Evolutionary conservation across 2,329 filamentous ascomycete genomes (phyloP), one percentile per base, ranked within the genome.

Genomic region (Graphilbum ipis-grandicollis): DNA sequence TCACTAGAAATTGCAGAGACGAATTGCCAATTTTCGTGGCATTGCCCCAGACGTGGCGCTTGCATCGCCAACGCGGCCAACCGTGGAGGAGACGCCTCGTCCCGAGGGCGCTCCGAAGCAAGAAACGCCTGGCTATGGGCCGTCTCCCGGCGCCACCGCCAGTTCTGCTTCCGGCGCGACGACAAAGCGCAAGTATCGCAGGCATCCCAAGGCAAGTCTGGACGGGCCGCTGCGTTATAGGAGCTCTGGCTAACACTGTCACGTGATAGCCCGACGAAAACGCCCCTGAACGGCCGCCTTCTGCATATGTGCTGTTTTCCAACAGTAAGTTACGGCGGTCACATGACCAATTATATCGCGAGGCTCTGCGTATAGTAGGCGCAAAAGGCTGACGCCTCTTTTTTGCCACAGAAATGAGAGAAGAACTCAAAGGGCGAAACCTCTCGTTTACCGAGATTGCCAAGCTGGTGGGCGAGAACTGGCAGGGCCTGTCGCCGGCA

Each of bases 271-370:
- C 79, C 4, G 82, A 90, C 46, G 77, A 84, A 40, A 74, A 82
- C 57, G 81, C 81, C 1, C 82, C 82, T 2, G 80, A 86, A 49
- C 66, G 81, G 19, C 79, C 82, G 1, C 79, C 80, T 0, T 88
- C 81, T 5, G 82, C 81, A 35, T 88, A 88, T 56, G 82, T 88
- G 12, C 68, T 88, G 14, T 90, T 90, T 50, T 86, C 82, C 1
- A 88, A 88, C 48, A 81, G 78, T 82, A 55, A 60, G 76, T 64
- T n/a, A n/a, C n/a, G 23, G 7, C 35, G 28, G 33, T 38, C 37
- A 19, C 34, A 31, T 9, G 19, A 31, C 30, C 6, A 4, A n/a
- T 17, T 5, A 10, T 22, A 29, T n/a, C 9, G 33, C 21, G 28
- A 26, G 21, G 13, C 15, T 19, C 19, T 31, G n/a, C n/a, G n/a